Base-by-base conservation (phyloP, 2,329 filamentous ascomycete species). In the Fusarium brevicatenulatum region DNA sequence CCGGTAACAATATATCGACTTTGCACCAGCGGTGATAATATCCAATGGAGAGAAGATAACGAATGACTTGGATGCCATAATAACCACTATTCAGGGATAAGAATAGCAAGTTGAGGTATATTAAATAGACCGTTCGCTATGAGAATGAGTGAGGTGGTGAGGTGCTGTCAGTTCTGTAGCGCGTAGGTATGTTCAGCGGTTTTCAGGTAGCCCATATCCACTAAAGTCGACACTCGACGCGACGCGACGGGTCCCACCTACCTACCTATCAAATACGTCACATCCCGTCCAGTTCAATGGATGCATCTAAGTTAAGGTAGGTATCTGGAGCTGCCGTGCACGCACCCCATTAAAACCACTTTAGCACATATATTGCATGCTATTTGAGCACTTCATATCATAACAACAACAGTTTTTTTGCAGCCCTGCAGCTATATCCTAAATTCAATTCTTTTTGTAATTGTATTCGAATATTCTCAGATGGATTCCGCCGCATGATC, bases 401-500 rank as follows among this genome's bases (percentile, higher is more conserved):
- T 57, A 63, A 73, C 32, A 74, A 68, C 43, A 72, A 56, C 58
- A 53, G 37, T 43, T 65, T 71, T 71, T 53, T 73, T 55, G 32
- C 54, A 54, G 44, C 47, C 52, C 59, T 42, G 37, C 67, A 52
- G 32, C 46, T 30, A 66, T 72, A 66, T 55, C 43, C 37, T 65
- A 66, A 61, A 30, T 39, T 58, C 52, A 46, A 53, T 56, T 54
- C 53, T 59, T 40, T 61, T 47, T 58, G 34, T 49, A 52, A 32
- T 39, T 34, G 44, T 49, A 55, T 32, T 37, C 53, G 32, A 37
- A 63, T 66, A 49, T 50, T 57, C 36, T 42, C 64, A 46, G 63
- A 77, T 78, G 73, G 43, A 57, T 49, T 36, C 44, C 39, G 30
- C 57, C 68, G 73, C 47, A 74, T 76, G 73, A 75, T 56, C 46